These are phyloP conservation scores for Thielaviopsis ethacetica DNA, from an alignment of 2,329 filamentous ascomycete genomes.

Conservation along the genomic window DNA sequence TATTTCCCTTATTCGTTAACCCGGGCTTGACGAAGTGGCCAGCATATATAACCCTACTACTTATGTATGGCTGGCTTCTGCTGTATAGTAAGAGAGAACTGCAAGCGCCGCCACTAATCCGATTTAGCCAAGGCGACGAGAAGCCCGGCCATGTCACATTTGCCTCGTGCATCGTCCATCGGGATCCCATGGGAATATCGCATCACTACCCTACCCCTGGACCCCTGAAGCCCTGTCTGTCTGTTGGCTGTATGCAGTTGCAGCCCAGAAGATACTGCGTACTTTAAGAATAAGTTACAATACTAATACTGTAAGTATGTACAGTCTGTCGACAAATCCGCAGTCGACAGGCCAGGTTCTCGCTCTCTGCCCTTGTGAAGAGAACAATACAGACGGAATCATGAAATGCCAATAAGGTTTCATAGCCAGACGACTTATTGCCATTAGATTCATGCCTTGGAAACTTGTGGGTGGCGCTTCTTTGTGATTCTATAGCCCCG, in stretches of 20 bases:
- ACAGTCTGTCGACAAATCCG: too few relatives aligned
- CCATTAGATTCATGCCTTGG: too few relatives aligned
- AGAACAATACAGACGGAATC: too few relatives aligned
- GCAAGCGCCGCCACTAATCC: neutral
- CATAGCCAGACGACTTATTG: too few relatives aligned
- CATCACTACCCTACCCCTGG: neutral
- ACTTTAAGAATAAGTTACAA: neutral
- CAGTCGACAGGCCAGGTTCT: neutral
- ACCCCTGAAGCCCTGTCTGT: neutral
- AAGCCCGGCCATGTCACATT: neutral
- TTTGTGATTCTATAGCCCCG: neutral
- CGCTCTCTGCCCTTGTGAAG: neutral
- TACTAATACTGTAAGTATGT: too few relatives aligned
- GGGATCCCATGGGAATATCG: neutral
- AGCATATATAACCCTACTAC: too few relatives aligned
- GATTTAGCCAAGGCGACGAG: neutral
- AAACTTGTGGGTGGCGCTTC: too few relatives aligned
- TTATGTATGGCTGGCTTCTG: too few relatives aligned
- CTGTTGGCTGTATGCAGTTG: neutral
- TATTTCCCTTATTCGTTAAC: neutral
- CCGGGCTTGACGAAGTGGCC: neutral
- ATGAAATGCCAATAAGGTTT: too few relatives aligned
- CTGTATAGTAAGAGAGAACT: too few relatives aligned
- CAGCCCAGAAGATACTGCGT: neutral
- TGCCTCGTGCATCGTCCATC: neutral